Percentiles rank a stretch among this genome's conserved stretches.
phyloP scores from a whole-genome alignment of 306 rosid species.

The Inga leiocalycina region DNA sequence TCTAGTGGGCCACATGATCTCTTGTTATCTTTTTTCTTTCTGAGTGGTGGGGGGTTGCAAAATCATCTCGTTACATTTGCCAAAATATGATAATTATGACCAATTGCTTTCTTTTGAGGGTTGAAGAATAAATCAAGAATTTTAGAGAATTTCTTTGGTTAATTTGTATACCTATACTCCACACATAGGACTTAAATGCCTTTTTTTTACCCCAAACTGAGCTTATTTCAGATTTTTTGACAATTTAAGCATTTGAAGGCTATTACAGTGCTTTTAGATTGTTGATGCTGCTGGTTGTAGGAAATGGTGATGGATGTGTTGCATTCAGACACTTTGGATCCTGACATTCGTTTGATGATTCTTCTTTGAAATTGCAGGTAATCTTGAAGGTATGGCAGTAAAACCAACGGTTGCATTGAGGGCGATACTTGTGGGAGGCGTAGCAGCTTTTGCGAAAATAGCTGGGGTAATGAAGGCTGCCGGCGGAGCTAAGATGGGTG shows the following conservation, averaged over 20 bases:
- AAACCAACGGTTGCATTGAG: conserved; percentile 74
- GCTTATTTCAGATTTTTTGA: background rate
- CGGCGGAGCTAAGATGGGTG: conserved; percentile 52
- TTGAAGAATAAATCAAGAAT: background rate
- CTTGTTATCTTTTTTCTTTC: background rate
- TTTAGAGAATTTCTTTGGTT: background rate
- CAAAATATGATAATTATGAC: background rate
- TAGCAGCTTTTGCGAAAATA: conserved; percentile 71
- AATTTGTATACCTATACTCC: background rate
- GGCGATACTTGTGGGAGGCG: conserved; percentile 69
- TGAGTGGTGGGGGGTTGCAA: background rate
- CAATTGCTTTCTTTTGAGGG: background rate
- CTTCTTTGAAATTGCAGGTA: conserved; percentile 29
- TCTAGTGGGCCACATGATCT: background rate
- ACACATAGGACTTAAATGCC: background rate
- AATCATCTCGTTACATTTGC: background rate
- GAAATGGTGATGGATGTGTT: background rate
- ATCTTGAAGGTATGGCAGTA: conserved; percentile 43
- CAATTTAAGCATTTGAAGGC: background rate
- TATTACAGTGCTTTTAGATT: background rate
- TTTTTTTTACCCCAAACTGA: background rate
- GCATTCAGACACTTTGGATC: background rate
- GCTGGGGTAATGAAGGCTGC: conserved; percentile 69
- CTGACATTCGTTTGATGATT: background rate
- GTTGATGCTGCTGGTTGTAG: background rate